Evolutionary conservation across 441 rosid species (phyloP), one percentile per base, ranked within the genome.

Genomic region (Adansonia grandidieri): DNA sequence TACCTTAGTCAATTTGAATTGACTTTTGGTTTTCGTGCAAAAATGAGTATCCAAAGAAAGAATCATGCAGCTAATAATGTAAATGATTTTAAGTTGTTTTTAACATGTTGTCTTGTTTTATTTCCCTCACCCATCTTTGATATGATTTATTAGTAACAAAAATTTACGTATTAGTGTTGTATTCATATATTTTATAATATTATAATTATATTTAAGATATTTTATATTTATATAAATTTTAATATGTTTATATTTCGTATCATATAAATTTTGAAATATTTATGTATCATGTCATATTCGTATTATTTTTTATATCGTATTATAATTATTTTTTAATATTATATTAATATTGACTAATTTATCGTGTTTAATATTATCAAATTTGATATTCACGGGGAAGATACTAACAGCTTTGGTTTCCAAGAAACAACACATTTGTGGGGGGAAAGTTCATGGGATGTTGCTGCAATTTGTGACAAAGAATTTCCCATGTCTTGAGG

Each of bases 371-470:
- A 24, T 24, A 24, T 24, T 24, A 24, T 24, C 28, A 24, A 24
- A 24, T 24, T 24, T 24, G 28, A 24, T 24, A 24, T 24, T 24
- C 28, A 24, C 28, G 28, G 28, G 28, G 28, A 24, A 24, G 71
- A 15, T 17, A 66, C 9, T 68, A 24, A 47, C 9, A 68, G 40
- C 20, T 28, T 63, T 68, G 15, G 73, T 15, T 63, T 68, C 73
- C 73, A 44, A 47, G 73, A 68, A 68, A 68, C 73, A 68, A 9
- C 19, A 24, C 73, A 19, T 20, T 44, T 68, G 73, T 44, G 57
- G 73, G 54, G 56, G 17, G 15, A 47, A 68, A 17, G n/a, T 68
- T 68, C 37, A 47, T 44, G 47, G 56, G 54, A 20, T 47, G 54
- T 45, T 47, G 32, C 15, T 44, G 32, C 28, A 68, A 68, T 68